Conservation (phyloP, 1,284 basidiomycete species). For the Microbotryum intermedium region DNA sequence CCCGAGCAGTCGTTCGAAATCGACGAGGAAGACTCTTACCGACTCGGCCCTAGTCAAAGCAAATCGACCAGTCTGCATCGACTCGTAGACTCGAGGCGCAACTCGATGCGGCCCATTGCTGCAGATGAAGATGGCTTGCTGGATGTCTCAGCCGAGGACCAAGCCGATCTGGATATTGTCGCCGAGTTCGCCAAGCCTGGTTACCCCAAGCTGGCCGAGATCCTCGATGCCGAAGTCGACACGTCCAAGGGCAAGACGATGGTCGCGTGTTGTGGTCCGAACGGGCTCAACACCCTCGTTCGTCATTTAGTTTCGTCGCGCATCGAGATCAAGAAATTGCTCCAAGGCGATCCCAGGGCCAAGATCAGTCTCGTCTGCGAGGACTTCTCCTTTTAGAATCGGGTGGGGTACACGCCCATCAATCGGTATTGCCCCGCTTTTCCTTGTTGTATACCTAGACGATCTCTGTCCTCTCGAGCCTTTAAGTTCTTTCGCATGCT, state of each 20-base stretch:
- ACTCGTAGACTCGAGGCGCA: not conserved
- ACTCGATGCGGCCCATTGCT: slow-evolving; percentile 15
- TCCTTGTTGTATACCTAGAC: no score
- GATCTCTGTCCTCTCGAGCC: no score
- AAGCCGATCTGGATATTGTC: slow-evolving; percentile 56
- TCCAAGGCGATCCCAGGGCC: slow-evolving; percentile 19
- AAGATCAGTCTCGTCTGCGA: slow-evolving; percentile 24
- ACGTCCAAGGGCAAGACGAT: slow-evolving; percentile 27
- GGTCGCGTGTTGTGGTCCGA: slow-evolving; percentile 33
- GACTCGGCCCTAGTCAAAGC: not conserved
- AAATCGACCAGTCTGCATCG: not conserved
- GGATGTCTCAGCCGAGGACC: slow-evolving; percentile 57
- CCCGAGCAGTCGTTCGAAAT: not conserved
- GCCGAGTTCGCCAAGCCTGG: slow-evolving; percentile 63
- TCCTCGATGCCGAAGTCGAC: slow-evolving; percentile 31
- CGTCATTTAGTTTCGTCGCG: slow-evolving; percentile 31
- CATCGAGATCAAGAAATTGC: slow-evolving; percentile 28
- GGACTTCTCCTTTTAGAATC: slow-evolving; percentile 15
- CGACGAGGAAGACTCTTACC: not conserved
- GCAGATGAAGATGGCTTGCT: slow-evolving; percentile 42
- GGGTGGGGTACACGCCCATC: not conserved
- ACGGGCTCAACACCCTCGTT: slow-evolving; percentile 29
- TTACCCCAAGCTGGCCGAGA: slow-evolving; percentile 49
- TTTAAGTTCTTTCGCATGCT: no score
- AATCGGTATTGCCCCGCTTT: no score